Conservation (phyloP, 331 rosid genomes). For the Erythrophleum ivorense region DNA sequence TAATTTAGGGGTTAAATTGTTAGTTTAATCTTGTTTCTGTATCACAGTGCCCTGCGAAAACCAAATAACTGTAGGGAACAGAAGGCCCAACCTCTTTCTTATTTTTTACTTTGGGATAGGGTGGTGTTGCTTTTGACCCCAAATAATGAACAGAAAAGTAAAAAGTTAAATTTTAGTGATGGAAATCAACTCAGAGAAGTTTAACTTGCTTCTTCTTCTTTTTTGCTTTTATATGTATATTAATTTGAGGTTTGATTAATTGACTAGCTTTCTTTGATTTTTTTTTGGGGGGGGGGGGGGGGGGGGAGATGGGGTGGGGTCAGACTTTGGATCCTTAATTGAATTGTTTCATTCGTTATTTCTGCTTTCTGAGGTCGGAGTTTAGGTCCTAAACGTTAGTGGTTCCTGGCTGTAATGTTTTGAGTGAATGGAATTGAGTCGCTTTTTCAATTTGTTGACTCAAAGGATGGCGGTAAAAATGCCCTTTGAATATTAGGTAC, state of each 20-base stretch:
- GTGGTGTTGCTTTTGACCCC: not conserved
- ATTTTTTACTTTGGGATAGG: not conserved
- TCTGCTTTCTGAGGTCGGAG: not conserved
- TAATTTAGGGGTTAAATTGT: not conserved
- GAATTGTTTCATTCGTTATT: not conserved
- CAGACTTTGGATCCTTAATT: not conserved
- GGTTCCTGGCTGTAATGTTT: not conserved
- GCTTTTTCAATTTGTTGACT: not conserved
- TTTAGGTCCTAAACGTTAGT: not conserved
- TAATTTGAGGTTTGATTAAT: not conserved
- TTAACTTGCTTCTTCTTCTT: not conserved
- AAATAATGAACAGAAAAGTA: not conserved
- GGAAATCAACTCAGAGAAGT: not conserved
- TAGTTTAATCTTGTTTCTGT: not conserved
- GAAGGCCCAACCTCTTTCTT: not conserved
- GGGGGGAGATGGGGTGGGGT: constrained; percentile 5
- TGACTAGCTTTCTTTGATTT: not conserved
- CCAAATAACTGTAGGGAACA: not conserved
- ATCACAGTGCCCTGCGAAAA: not conserved
- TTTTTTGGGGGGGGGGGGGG: not conserved
- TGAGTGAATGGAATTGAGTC: not conserved
- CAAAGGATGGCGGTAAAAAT: not conserved
- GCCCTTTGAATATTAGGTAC: not conserved
- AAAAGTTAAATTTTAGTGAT: not conserved
- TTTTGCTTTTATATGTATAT: not conserved